Evolutionary conservation across 352 stramenopile genomes (phyloP), one percentile per base, ranked within the genome.

Genomic region (Thalassiosira mediterranea): DNA sequence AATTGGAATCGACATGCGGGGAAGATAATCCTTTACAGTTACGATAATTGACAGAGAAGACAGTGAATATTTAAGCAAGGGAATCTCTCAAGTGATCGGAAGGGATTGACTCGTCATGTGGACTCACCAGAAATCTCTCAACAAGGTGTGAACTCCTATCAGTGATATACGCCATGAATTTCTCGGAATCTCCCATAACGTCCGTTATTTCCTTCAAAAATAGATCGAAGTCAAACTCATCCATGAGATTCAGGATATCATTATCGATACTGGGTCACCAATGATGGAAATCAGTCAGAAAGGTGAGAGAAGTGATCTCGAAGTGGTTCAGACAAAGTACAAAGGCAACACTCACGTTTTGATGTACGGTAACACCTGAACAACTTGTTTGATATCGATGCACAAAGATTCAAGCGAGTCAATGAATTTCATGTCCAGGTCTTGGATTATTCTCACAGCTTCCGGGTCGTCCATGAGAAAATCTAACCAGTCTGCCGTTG

Each of bases 1-100:
- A 58, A 93, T 83, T 17, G 87, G 87, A 60, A 93, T 93, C 0
- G 82, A 88, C 72, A 93, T 88, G 66, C 83, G 86, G 76, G 87
- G 87, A 10, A 93, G 72, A 58, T 93, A 91, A 53, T 90, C 84
- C 76, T 88, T n/a, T n/a, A n/a, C n/a, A n/a, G n/a, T n/a, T n/a
- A n/a, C n/a, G n/a, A n/a, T n/a, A n/a, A n/a, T n/a, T n/a, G n/a
- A n/a, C n/a, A n/a, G n/a, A n/a, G n/a, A n/a, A n/a, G n/a, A n/a
- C n/a, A n/a, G n/a, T n/a, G n/a, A n/a, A n/a, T n/a, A n/a, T n/a
- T n/a, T n/a, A n/a, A n/a, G n/a, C n/a, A n/a, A n/a, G n/a, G n/a
- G n/a, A n/a, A n/a, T n/a, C n/a, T n/a, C n/a, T n/a, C n/a, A n/a
- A n/a, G n/a, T n/a, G n/a, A n/a, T n/a, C n/a, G n/a, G n/a, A n/a